Evolutionary conservation across 1,139 yeast genomes (phyloP), one percentile per base, ranked within the genome.

Genomic region (Lizanozyma gosingica): DNA sequence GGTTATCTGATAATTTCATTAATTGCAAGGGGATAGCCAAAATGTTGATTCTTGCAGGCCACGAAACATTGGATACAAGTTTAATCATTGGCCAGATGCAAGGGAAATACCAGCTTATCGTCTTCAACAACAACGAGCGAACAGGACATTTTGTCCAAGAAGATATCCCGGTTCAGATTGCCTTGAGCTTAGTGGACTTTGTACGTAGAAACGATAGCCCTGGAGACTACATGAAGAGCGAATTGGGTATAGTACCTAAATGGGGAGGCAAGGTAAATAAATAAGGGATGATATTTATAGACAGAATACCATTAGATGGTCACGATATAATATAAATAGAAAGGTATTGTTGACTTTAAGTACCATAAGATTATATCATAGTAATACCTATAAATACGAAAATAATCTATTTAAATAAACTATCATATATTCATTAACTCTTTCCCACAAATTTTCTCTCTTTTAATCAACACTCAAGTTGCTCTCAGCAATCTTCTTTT

Each of bases 21-120:
- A 37, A 49, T 15, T 59, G 71, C 40, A 62, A 57, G 9, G 44
- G 45, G 1, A 72, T 83, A 1, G 80, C 92, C 1, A 83, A 87
- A 52, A 53, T 92, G 41, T 67, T 92, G 37, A 71, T 92, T 1
- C 62, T 92, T n/a, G 94, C 97, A 0, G 95, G 95, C 3, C 85
- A 90, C 43, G 97, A 92, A 53, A 78, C 86, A 8, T 66, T 94
- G 22, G 98, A 94, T 59, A 87, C 83, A 47, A 75, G 76, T 37
- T 65, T 92, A 35, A 87, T 88, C 57, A 81, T 92, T 42, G 98
- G 97, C 0, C 98, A 94, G 60, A 92, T 92, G 98, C 97, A 90
- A 61, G 73, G 73, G 0, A 87, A 85, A 55, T 92, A 83, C 57
- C 98, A 92, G 59, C 69, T 92, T 37, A 80, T 86, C 14, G 94